These are phyloP conservation scores for Hippophae gyantsensis DNA, from an alignment of 306 rosid genomes.

Conservation along the genomic window DNA sequence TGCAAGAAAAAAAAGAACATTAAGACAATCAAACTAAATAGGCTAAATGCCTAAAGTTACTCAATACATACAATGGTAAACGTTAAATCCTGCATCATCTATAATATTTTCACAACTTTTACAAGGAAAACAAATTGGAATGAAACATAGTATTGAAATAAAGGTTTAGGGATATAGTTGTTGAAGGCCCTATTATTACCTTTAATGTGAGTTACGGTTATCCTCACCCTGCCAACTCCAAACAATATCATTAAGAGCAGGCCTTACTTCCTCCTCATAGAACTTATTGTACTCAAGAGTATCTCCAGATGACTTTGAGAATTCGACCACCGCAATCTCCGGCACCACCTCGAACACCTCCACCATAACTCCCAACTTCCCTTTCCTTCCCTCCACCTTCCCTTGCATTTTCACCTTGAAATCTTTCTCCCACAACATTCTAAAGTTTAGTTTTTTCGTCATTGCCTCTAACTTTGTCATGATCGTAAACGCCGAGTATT, in stretches of 20 bases:
- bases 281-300: constrained; percentile 56
- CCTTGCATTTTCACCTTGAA: constrained; percentile 53
- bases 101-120: too few species aligned
- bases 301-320: constrained; percentile 54
- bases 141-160: background rate
- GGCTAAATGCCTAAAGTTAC: too few species aligned
- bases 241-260: constrained; percentile 71
- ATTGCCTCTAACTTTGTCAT: constrained; percentile 36
- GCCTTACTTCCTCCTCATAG: constrained; percentile 62
- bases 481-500: constrained; percentile 47
- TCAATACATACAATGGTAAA: too few species aligned
- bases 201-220: background rate
- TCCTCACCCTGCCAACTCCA: constrained; percentile 89
- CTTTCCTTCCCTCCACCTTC: constrained; percentile 56
- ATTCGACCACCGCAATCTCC: constrained; percentile 61
- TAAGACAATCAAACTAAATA: too few species aligned
- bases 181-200: background rate
- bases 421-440: constrained; percentile 37
- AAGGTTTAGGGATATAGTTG: background rate
- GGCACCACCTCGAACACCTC: constrained; percentile 71
- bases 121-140: background rate
- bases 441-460: constrained; percentile 43
- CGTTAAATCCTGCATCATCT: too few species aligned
- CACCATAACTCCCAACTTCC: constrained; percentile 44
- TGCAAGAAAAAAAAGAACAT: too few species aligned